These are phyloP conservation scores for Colletotrichum camelliae DNA, from an alignment of 2,329 filamentous ascomycete species.

Conservation along the genomic window DNA sequence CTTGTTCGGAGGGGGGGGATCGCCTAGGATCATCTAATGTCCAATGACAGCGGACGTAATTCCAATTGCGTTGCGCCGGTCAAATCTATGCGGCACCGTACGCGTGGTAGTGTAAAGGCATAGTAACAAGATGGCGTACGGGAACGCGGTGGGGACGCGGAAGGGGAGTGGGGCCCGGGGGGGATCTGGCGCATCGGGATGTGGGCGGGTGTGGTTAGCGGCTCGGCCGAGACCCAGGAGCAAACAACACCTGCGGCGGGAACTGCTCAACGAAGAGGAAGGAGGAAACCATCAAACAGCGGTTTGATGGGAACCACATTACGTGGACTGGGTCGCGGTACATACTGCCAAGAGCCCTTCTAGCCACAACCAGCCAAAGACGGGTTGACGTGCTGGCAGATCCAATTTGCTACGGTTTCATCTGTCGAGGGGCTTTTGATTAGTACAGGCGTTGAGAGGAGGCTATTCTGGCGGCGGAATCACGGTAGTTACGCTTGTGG, in stretches of 20 bases:
- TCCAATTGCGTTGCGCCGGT: constrained; percentile 5
- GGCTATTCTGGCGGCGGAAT: neutral
- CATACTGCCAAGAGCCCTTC: neutral
- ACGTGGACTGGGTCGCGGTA: neutral
- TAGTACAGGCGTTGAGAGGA: neutral
- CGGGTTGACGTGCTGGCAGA: neutral
- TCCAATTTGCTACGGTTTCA: constrained; percentile 5
- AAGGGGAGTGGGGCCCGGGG: neutral
- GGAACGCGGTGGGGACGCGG: neutral
- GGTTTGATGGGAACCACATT: neutral
- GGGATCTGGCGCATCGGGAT: constrained; percentile 6
- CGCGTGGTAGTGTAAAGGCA: neutral
- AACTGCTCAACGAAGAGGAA: neutral
- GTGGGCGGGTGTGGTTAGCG: constrained; percentile 15
- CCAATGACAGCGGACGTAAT: constrained; percentile 5
- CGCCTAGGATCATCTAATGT: neutral
- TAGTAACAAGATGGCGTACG: neutral
- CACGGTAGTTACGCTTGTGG: constrained; percentile 1
- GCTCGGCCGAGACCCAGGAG: constrained; percentile 2
- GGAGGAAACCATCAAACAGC: neutral
- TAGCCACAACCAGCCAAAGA: neutral
- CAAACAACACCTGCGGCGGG: neutral
- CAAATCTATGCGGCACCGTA: neutral
- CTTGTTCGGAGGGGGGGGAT: neutral
- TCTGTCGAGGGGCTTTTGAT: neutral